Evolutionary conservation across 805 yeast genomes (phyloP).

Genomic region (Metschnikowia reukaufii): DNA sequence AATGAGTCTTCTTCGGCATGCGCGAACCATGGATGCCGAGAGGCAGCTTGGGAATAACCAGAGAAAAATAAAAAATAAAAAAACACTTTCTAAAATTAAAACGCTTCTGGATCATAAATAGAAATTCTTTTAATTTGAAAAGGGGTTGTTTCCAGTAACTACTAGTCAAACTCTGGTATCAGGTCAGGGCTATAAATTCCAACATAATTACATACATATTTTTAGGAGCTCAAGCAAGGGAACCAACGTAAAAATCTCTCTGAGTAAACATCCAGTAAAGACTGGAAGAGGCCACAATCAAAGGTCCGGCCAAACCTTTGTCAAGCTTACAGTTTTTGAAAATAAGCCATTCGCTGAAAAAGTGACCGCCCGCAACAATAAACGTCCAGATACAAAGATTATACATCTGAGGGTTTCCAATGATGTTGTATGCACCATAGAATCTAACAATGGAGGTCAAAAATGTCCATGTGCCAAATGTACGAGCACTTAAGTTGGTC

Average conservation of each 20-base stretch:
- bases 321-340: slow-evolving; percentile 81
- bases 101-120: too few relatives aligned
- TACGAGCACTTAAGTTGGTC: slow-evolving; percentile 76
- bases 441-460: slow-evolving; percentile 80
- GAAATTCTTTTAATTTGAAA: background rate
- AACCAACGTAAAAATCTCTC: slow-evolving; percentile 55
- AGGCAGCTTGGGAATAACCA: too few relatives aligned
- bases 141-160: background rate
- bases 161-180: background rate
- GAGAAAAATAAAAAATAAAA: too few relatives aligned
- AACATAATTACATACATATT: background rate
- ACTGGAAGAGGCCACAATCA: slow-evolving; percentile 68
- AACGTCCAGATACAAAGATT: slow-evolving; percentile 79
- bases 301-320: slow-evolving; percentile 86
- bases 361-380: slow-evolving; percentile 80
- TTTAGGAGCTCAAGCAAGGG: background rate
- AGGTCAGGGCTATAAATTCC: background rate
- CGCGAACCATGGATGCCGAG: background rate
- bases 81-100: too few relatives aligned
- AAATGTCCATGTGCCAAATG: slow-evolving; percentile 98
- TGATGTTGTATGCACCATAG: slow-evolving; percentile 76
- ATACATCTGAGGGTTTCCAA: slow-evolving; percentile 67
- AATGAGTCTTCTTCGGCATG: slow-evolving; percentile 1
- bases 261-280: slow-evolving; percentile 79
- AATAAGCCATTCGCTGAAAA: slow-evolving; percentile 76